Base-by-base conservation (phyloP, 2,329 filamentous ascomycete species). In the Fusarium redolens region DNA sequence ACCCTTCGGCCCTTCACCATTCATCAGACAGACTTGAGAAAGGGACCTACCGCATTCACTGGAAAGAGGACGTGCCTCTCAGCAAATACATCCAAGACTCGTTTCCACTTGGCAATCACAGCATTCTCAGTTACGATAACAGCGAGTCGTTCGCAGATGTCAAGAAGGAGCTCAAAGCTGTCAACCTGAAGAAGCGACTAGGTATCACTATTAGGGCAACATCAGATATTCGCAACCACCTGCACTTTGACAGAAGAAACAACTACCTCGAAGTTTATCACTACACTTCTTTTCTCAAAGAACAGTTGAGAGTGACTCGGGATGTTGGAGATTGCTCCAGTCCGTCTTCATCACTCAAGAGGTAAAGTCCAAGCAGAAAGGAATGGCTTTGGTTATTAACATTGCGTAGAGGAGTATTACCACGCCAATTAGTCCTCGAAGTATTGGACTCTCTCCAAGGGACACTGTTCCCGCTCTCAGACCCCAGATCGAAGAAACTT, bases 61-160 rank as follows among this genome's bases (percentile, higher is more conserved):
- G 59, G 59, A 61, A 13, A 17, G 40, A 58, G 5, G 51, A 45
- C 0, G 20, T 58, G 0, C 20, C 59, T 0, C 8, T 61, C 1
- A 61, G 59, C 1, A 58, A 58, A n/a, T 61, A 61, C 1, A 38
- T 61, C 1, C 51, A 61, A 20, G 59, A 61, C 31, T 61, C 50
- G 1, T 61, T 61, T 17, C 59, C 59, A 22, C 31, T 38, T 14
- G 20, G 31, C 0, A 57, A 45, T 7, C 59, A 61, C 25, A 57
- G 17, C 1, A 1, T 58, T 0, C 40, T 61, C 3, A 61, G 59
- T 7, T 45, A 61, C 12, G 14, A 31, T 3, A 58, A 33, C 3
- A 61, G 60, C 18, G 60, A 63, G 35, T 1, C 11, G 2, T 61
- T 62, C 7, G 15, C 15, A 0, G 54, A 41, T 1, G 9, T 30